Evolutionary conservation across 2,329 filamentous ascomycete species (phyloP).

Genomic region (Trichophaea hybrida): DNA sequence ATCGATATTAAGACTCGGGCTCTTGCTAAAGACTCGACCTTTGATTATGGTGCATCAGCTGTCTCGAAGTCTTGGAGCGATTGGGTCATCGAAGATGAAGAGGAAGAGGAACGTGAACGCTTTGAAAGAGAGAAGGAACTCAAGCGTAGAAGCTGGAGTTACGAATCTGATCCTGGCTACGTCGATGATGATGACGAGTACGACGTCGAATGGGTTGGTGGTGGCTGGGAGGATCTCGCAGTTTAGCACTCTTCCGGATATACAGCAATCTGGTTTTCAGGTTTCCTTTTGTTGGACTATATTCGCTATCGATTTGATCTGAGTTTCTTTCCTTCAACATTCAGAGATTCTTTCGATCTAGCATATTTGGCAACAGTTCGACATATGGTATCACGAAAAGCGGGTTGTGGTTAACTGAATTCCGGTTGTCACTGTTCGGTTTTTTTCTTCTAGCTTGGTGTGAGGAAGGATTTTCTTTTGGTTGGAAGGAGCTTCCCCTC

Average conservation of each 20-base stretch:
- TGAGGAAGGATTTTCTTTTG: neutral
- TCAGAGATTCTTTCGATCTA: neutral
- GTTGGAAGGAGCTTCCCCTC: neutral
- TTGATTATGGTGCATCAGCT: conserved; percentile 26
- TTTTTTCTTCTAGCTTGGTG: neutral
- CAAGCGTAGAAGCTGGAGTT: conserved; percentile 63
- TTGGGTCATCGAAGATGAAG: conserved; percentile 85
- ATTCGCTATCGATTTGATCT: neutral
- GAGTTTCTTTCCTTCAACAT: neutral
- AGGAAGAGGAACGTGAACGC: conserved; percentile 51
- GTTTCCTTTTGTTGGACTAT: neutral
- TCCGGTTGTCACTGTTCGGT: neutral
- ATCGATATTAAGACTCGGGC: conserved; percentile 49
- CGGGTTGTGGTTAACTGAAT: neutral
- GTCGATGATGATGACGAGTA: conserved; percentile 46
- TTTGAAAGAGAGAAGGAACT: conserved; percentile 45
- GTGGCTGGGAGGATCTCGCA: conserved; percentile 50
- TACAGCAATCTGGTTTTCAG: conserved; percentile 5
- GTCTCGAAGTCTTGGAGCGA: conserved; percentile 99
- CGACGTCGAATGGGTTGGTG: conserved; percentile 89
- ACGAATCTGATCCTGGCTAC: conserved; percentile 41
- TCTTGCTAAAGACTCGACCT: conserved; percentile 1
- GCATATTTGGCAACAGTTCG: conserved; percentile 1
- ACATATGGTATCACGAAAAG: neutral
- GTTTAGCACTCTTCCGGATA: conserved; percentile 11